Base-by-base conservation (phyloP, 345 rosid species). In the Hirschfeldia incana region DNA sequence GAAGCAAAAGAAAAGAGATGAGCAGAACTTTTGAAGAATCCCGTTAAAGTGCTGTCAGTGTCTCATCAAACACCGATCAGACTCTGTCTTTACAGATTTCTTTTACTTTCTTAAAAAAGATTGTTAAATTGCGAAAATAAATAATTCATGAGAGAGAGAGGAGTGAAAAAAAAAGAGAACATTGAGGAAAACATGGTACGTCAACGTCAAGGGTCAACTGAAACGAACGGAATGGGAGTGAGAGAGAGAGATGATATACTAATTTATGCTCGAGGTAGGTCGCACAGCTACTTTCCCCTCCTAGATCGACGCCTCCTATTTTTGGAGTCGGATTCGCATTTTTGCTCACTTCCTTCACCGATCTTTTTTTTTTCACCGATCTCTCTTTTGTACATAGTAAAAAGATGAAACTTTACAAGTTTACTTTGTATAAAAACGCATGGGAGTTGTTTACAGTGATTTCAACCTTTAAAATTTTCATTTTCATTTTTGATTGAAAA, bases 1-100 rank as follows among this genome's bases (percentile, higher is more conserved):
- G 51, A 81, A 75, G 65, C 30, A 10, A 34, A 17, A 59, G 33
- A 34, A 16, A 16, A 53, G 59, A 53, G 32, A 29, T 16, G 32
- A 51, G 55, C 74, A 75, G 74, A 75, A 75, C 82, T 76, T 51
- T 78, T 57, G 78, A 82, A 78, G 77, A 75, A 84, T 66, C 81
- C 76, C 67, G 53, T 46, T 46, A 46, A 46, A 46, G 53, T 46
- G 53, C 57, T n/a, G 57, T n/a, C 17, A 65, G 53, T 65, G 81
- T 78, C 77, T 78, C 73, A 76, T 78, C 81, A 66, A 78, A 17
- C 65, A 78, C 67, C 72, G 81, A 78, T 78, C 68, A 72, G 27
- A 39, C 36, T 51, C 69, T 65, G 0, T 55, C 3, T 15, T 53
- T 15, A 57, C 16, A 68, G 15, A 69, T 61, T 76, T 61, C 61